Conservation (phyloP, 257 asterid genomes). For the Solanum etuberosum region DNA sequence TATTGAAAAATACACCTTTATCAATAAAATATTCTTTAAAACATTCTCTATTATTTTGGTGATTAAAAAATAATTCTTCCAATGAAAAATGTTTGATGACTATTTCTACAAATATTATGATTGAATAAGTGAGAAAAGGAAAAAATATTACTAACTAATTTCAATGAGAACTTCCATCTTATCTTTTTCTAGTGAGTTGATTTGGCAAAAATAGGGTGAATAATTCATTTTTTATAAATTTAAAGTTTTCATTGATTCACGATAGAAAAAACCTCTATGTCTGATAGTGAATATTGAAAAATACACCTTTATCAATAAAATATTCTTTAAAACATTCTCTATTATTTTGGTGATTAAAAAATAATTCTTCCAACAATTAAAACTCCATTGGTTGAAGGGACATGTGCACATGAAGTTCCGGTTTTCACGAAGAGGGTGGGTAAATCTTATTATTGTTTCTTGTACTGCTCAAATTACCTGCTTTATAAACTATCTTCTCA, state of each 20-base stretch:
- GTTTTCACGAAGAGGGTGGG: slow-evolving; percentile 31
- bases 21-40: too few relatives aligned
- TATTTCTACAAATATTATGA: too few relatives aligned
- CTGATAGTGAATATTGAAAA: neutral
- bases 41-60: too few relatives aligned
- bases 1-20: too few relatives aligned
- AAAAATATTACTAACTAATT: too few relatives aligned
- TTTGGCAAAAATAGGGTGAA: neutral
- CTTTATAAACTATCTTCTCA: slow-evolving; percentile 33
- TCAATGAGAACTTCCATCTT: too few relatives aligned
- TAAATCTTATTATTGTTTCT: slow-evolving; percentile 33
- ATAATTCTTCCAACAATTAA: neutral
- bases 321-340: neutral
- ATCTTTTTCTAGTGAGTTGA: neutral
- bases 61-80: too few relatives aligned
- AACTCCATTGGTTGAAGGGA: neutral
- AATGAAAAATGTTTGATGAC: too few relatives aligned
- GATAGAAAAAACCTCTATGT: too few relatives aligned
- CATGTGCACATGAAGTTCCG: slow-evolving; percentile 27
- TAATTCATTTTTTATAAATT: too few relatives aligned
- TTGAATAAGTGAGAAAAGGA: too few relatives aligned
- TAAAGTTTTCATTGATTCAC: neutral
- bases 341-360: neutral
- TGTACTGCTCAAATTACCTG: slow-evolving; percentile 33
- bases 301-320: neutral